Percentiles rank a stretch among this genome's conserved stretches.
These are phyloP conservation scores for Aspergillus brasiliensis DNA, from an alignment of 2,329 filamentous ascomycete genomes.

Conservation along the genomic window DNA sequence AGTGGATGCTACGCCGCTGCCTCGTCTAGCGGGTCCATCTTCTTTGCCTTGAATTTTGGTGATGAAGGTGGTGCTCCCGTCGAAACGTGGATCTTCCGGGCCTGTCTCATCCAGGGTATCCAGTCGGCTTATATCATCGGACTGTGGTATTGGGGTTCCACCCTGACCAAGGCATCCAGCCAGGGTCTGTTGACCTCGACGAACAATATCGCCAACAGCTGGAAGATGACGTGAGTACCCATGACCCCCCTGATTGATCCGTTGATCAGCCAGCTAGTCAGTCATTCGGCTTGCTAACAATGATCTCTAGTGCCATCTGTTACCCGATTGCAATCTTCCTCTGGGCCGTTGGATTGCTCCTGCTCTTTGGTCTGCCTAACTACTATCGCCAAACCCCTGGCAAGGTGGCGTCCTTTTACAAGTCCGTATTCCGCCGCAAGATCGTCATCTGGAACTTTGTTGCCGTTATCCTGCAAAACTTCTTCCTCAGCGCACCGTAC, in stretches of 20 bases:
- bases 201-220: conserved; percentile 41
- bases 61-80: conserved; percentile 63
- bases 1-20: conserved; percentile 63
- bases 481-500: conserved; percentile 65
- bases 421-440: conserved; percentile 61
- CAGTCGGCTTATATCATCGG: conserved; percentile 66
- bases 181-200: conserved; percentile 42
- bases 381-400: conserved; percentile 67
- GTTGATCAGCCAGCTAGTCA: too few relatives aligned
- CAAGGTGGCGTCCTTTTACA: conserved; percentile 66
- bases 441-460: conserved; percentile 54
- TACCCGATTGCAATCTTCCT: conserved; percentile 59
- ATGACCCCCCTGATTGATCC: conserved; percentile 16
- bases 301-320: conserved; percentile 48
- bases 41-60: conserved; percentile 68
- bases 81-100: conserved; percentile 66
- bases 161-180: conserved; percentile 49
- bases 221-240: conserved; percentile 39
- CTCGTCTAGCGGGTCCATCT: conserved; percentile 63
- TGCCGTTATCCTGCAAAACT: conserved; percentile 65
- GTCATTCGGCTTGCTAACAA: conserved; percentile 19
- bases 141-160: conserved; percentile 67
- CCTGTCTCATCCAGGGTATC: conserved; percentile 65
- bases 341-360: conserved; percentile 56
- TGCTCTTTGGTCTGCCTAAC: conserved; percentile 62